A percentile compares a stretch with the other conserved stretches of the same genome.
Evolutionary conservation across 805 yeast species (phyloP).

Genomic region (Zygotorulaspora chibaensis): DNA sequence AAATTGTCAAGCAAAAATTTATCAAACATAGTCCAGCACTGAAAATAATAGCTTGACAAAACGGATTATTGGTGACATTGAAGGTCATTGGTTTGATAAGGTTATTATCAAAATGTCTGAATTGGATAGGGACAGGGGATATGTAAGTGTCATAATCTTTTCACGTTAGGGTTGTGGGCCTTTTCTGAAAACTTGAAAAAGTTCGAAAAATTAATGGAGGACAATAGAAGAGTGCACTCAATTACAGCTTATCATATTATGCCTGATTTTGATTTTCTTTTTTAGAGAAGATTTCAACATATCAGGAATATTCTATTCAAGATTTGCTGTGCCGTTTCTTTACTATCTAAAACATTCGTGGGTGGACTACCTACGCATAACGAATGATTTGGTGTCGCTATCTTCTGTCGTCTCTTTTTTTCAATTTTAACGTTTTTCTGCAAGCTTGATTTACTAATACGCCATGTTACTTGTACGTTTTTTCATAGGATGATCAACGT

Average conservation of each 20-base stretch:
- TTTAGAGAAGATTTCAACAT: no score
- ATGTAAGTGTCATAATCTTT: slow-evolving; percentile 6
- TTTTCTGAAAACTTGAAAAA: neutral
- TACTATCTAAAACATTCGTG: no score
- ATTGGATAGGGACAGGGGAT: slow-evolving; percentile 10
- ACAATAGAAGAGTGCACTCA: neutral
- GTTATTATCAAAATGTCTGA: slow-evolving; percentile 6
- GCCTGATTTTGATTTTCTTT: neutral
- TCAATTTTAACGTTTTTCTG: neutral
- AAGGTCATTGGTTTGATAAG: neutral
- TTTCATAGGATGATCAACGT: slow-evolving; percentile 9
- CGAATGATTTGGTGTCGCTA: neutral
- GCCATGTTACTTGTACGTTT: slow-evolving; percentile 1
- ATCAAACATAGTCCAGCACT: neutral
- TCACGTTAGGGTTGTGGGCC: neutral
- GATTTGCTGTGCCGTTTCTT: no score
- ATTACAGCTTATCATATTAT: neutral
- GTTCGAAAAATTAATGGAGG: neutral
- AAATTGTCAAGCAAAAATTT: neutral
- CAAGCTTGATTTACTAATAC: slow-evolving; percentile 8
- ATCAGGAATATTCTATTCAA: no score
- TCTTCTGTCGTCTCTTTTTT: slow-evolving; percentile 1
- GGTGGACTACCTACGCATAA: no score
- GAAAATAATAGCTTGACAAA: no score
- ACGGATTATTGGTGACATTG: neutral